phyloP scores from a whole-genome alignment of 345 rosid genomes.

The Arabidopsis arenosa region DNA sequence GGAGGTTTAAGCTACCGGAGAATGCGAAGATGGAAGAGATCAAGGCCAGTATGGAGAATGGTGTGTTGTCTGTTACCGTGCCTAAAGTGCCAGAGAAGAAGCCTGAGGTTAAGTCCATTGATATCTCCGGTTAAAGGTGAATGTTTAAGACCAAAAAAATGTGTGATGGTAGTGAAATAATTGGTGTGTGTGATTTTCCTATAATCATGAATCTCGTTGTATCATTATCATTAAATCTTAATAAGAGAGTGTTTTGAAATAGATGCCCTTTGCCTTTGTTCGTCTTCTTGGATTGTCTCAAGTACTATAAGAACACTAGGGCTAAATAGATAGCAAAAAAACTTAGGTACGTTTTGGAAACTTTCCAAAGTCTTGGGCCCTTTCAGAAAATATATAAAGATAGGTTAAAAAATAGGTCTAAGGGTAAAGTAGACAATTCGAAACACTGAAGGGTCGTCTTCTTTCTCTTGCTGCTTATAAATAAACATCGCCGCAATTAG shows the following conservation, averaged over 20 bases:
- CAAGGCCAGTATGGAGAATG: neutral
- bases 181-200: too few relatives aligned
- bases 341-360: neutral
- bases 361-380: neutral
- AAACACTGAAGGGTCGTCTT: neutral
- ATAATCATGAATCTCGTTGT: too few relatives aligned
- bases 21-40: neutral
- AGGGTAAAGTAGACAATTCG: conserved; percentile 25
- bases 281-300: too few relatives aligned
- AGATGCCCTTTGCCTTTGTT: too few relatives aligned
- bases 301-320: neutral
- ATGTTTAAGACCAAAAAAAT: neutral
- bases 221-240: too few relatives aligned
- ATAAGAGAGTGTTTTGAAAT: too few relatives aligned
- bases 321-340: neutral
- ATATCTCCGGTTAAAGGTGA: neutral
- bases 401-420: conserved; percentile 14
- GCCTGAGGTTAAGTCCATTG: neutral
- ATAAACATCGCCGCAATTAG: conserved; percentile 9
- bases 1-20: neutral
- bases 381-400: neutral
- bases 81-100: neutral
- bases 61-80: neutral
- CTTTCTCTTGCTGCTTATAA: conserved; percentile 24
- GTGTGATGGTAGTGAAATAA: neutral